phyloP scores from a whole-genome alignment of 2,329 filamentous ascomycete species.

The Cordyceps militaris region DNA sequence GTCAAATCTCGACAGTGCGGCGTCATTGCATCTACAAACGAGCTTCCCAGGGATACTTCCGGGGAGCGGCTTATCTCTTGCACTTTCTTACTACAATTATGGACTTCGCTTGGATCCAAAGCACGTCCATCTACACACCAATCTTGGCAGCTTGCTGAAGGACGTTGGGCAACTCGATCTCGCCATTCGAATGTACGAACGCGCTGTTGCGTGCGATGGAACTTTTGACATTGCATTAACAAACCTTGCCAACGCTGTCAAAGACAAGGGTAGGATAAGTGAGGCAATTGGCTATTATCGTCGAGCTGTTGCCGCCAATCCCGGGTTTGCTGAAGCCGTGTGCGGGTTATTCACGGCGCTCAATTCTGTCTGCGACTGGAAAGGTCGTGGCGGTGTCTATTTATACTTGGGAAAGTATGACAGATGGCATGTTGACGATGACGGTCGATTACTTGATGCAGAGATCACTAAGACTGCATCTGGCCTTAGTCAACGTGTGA shows the following conservation, averaged over 20 bases:
- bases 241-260: conserved; percentile 94
- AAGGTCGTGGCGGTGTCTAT: conserved; percentile 76
- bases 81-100: conserved; percentile 92
- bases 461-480: conserved; percentile 52
- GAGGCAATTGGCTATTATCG: conserved; percentile 92
- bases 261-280: conserved; percentile 85
- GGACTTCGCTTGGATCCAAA: conserved; percentile 77
- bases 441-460: conserved; percentile 74
- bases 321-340: conserved; percentile 93
- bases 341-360: conserved; percentile 91
- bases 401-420: conserved; percentile 69
- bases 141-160: conserved; percentile 88
- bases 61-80: conserved; percentile 81
- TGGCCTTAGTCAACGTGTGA: conserved; percentile 84
- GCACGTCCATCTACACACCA: conserved; percentile 95
- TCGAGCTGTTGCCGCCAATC: conserved; percentile 83
- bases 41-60: conserved; percentile 71
- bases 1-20: conserved; percentile 24
- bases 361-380: conserved; percentile 95
- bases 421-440: conserved; percentile 86
- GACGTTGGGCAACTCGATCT: conserved; percentile 89
- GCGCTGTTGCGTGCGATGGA: conserved; percentile 85
- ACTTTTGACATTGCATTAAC: conserved; percentile 95
- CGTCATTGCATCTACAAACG: conserved; percentile 19
- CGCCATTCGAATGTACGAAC: conserved; percentile 95